These are phyloP conservation scores for Cladophialophora bantiana DNA, from an alignment of 2,329 filamentous ascomycete species.

Conservation along the genomic window DNA sequence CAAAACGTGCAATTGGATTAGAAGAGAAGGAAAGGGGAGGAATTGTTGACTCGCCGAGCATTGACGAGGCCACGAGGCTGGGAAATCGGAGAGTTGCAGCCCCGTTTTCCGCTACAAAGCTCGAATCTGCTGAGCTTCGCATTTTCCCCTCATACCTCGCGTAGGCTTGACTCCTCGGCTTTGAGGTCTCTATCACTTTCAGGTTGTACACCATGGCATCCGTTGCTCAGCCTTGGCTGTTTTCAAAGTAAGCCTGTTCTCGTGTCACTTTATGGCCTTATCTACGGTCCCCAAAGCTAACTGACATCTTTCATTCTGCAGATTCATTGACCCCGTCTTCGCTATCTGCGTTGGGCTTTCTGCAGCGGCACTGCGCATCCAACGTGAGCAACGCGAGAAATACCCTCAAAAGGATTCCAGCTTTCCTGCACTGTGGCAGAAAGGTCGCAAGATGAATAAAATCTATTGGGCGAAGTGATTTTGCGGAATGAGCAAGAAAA, in stretches of 20 bases:
- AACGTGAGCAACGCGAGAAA: slow-evolving; percentile 61
- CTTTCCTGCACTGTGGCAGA: slow-evolving; percentile 36
- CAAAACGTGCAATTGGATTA: too few relatives aligned
- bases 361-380: slow-evolving; percentile 61
- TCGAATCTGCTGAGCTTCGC: too few relatives aligned
- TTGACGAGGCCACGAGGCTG: neutral
- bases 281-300: neutral
- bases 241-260: slow-evolving; percentile 48
- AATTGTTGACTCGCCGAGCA: too few relatives aligned
- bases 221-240: slow-evolving; percentile 47
- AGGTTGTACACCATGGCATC: slow-evolving; percentile 25
- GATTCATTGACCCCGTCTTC: slow-evolving; percentile 62
- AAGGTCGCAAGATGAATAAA: slow-evolving; percentile 30
- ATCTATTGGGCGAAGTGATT: slow-evolving; percentile 31
- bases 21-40: too few relatives aligned
- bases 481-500: neutral
- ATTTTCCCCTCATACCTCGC: too few relatives aligned
- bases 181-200: neutral
- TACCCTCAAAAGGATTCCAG: slow-evolving; percentile 48
- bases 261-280: neutral
- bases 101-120: neutral
- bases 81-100: neutral
- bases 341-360: slow-evolving; percentile 60
- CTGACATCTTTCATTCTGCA: slow-evolving; percentile 37
- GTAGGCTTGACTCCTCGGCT: neutral